Conservation (phyloP, 1,284 basidiomycete genomes). For the Malassezia restricta region DNA sequence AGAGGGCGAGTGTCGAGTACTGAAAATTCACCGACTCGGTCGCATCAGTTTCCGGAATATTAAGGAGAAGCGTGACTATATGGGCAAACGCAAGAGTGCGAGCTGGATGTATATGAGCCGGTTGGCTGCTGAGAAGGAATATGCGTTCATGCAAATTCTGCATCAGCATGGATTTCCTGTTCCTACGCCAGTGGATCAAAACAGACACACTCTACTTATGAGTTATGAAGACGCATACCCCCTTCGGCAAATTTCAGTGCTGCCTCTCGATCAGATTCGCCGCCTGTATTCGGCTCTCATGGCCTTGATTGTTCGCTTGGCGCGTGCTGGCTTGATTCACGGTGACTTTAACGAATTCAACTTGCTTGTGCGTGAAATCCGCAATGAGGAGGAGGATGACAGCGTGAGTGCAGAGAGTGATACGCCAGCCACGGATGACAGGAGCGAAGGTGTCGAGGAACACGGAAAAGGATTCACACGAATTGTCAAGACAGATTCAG, state of each 20-base stretch:
- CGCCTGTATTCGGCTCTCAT: constrained; percentile 83
- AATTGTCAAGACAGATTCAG: constrained; percentile 12
- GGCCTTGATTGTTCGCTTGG: constrained; percentile 90
- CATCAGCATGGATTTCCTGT: constrained; percentile 87
- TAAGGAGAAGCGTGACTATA: constrained; percentile 91
- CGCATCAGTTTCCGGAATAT: constrained; percentile 92
- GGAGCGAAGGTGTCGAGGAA: constrained; percentile 15
- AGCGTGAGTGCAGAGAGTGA: constrained; percentile 7
- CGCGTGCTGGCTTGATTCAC: constrained; percentile 83
- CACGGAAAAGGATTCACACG: constrained; percentile 36
- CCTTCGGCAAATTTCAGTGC: constrained; percentile 77
- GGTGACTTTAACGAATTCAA: constrained; percentile 99
- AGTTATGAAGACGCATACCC: constrained; percentile 87
- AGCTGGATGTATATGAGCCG: constrained; percentile 99
- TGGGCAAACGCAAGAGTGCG: constrained; percentile 85
- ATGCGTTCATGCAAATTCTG: constrained; percentile 98
- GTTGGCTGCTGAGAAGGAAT: constrained; percentile 89
- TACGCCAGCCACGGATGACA: background rate
- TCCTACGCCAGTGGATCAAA: constrained; percentile 82
- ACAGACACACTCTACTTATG: constrained; percentile 90
- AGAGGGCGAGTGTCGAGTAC: constrained; percentile 69
- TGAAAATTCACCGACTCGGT: constrained; percentile 86
- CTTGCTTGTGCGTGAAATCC: constrained; percentile 64
- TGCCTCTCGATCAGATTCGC: constrained; percentile 61
- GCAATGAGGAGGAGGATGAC: constrained; percentile 8